Conservation (phyloP, 805 yeast species). For the Isabelozyma rhagii region DNA sequence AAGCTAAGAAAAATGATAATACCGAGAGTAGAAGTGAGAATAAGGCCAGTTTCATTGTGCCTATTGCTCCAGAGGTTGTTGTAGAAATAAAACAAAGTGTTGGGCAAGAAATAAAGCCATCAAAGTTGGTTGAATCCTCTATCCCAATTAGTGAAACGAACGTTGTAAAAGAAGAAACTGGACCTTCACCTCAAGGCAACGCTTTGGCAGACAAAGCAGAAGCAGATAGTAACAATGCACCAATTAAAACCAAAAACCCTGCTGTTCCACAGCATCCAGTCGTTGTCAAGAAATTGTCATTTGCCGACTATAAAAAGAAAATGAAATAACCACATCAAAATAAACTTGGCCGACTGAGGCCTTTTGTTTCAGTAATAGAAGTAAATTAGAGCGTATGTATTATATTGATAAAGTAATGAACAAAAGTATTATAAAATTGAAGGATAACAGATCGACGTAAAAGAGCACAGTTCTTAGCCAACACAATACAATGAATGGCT, state of each 20-base stretch:
- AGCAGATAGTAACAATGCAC: not conserved
- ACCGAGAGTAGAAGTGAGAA: not conserved
- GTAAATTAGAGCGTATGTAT: too few species aligned
- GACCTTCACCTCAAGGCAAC: not conserved
- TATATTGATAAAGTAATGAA: too few species aligned
- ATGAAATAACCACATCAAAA: constrained; percentile 22
- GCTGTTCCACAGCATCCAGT: not conserved
- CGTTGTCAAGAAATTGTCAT: constrained; percentile 57
- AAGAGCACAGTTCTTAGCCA: too few species aligned
- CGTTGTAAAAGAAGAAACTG: not conserved
- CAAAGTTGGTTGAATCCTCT: not conserved
- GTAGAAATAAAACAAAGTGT: constrained; percentile 17
- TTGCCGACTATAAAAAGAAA: constrained; percentile 72
- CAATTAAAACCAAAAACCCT: constrained; percentile 1
- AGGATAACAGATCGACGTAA: too few species aligned
- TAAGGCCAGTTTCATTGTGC: constrained; percentile 12
- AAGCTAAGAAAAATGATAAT: not conserved
- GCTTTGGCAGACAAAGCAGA: constrained; percentile 5
- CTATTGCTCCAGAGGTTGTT: constrained; percentile 22
- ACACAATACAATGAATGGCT: too few species aligned
- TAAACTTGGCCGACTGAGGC: not conserved
- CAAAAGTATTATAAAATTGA: too few species aligned
- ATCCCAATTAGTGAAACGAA: not conserved
- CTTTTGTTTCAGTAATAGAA: not conserved
- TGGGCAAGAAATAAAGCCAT: constrained; percentile 21